Evolutionary conservation across 208 protist species (phyloP).

Genomic region (Trypanosoma grayi): DNA sequence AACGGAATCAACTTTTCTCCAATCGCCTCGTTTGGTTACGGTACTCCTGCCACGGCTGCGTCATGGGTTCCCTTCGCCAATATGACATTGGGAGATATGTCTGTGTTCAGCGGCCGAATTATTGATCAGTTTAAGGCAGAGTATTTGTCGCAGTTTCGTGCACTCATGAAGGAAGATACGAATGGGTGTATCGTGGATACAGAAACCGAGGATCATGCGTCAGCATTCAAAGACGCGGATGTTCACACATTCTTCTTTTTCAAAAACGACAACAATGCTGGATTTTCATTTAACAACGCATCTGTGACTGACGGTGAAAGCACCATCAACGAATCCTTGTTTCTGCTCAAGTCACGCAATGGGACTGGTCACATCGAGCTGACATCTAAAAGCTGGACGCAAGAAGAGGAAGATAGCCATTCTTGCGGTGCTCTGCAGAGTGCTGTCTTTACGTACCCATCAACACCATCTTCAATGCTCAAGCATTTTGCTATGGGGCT

Average conservation of each 20-base stretch:
- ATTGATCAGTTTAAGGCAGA: background rate
- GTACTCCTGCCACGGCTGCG: background rate
- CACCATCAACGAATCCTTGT: background rate
- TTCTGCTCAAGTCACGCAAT: conserved; percentile 2
- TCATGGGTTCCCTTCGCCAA: background rate
- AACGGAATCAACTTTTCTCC: conserved; percentile 1
- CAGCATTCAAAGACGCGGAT: background rate
- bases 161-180: background rate
- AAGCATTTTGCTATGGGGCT: conserved; percentile 2
- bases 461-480: background rate
- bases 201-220: background rate
- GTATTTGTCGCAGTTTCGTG: conserved; percentile 10
- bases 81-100: conserved; percentile 7
- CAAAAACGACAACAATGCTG: background rate
- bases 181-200: conserved; percentile 3
- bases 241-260: conserved; percentile 15
- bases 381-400: conserved; percentile 4
- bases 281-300: conserved; percentile 6
- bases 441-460: background rate
- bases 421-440: conserved; percentile 4
- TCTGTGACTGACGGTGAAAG: background rate
- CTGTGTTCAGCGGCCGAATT: background rate
- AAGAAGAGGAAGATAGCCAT: background rate
- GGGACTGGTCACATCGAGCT: background rate
- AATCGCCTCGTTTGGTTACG: conserved; percentile 9